A percentile compares a stretch with the other conserved stretches of the same genome.
Evolutionary conservation across 1,284 basidiomycete species (phyloP).

Genomic region (Cutaneotrichosporon sp.): DNA sequence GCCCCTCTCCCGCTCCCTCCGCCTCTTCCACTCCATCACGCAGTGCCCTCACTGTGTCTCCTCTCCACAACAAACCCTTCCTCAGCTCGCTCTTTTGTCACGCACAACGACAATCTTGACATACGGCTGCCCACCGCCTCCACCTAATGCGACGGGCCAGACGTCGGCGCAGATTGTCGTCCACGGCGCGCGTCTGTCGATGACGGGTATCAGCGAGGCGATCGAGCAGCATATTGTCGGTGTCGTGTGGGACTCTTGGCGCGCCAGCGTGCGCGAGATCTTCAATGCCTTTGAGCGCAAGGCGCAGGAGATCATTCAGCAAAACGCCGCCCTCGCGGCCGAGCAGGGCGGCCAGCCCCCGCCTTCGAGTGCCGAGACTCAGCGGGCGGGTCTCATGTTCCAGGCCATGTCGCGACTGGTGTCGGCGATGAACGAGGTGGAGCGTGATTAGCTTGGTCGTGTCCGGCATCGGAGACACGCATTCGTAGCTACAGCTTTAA

Average conservation of each 20-base stretch:
- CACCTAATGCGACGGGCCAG: conserved; percentile 33
- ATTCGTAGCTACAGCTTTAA: background rate
- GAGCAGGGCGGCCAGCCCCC: conserved; percentile 10
- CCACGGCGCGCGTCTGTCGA: conserved; percentile 41
- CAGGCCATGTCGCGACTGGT: conserved; percentile 44
- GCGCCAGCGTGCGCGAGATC: conserved; percentile 44
- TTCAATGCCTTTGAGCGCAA: conserved; percentile 42
- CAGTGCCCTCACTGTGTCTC: conserved; percentile 35
- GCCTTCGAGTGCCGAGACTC: conserved; percentile 34
- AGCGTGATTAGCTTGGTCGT: conserved; percentile 22
- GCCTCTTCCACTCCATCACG: conserved; percentile 39
- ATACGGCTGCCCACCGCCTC: conserved; percentile 38
- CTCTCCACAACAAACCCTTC: conserved; percentile 45
- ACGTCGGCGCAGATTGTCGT: conserved; percentile 40
- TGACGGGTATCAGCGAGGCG: conserved; percentile 45
- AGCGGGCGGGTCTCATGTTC: conserved; percentile 45
- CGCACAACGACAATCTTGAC: conserved; percentile 46
- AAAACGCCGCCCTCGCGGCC: conserved; percentile 20
- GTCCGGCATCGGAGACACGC: too few relatives aligned
- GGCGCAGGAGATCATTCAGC: conserved; percentile 43
- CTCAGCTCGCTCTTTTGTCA: conserved; percentile 46
- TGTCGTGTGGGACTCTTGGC: conserved; percentile 47
- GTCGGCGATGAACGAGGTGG: conserved; percentile 48
- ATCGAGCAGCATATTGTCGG: conserved; percentile 48
- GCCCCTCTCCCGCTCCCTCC: conserved; percentile 38